phyloP scores from a whole-genome alignment of 78 protist genomes.

The Emiliania huxleyi region DNA sequence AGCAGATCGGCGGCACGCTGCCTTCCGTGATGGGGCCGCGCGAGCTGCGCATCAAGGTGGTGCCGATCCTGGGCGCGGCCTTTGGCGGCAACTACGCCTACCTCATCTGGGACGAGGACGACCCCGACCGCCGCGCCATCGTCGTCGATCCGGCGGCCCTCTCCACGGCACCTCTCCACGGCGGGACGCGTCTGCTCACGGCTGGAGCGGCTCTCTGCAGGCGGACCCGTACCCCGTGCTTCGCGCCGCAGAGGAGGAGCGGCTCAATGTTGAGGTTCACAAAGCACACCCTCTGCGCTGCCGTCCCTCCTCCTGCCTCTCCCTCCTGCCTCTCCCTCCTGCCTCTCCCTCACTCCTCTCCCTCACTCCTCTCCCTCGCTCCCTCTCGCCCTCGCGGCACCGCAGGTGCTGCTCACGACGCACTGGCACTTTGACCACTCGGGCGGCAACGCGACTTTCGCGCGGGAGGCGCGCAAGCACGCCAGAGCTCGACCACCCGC shows the following conservation, averaged over 20 bases:
- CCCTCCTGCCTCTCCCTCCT: no score
- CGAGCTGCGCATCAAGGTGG: not conserved
- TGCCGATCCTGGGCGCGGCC: not conserved
- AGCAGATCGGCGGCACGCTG: constrained; percentile 11
- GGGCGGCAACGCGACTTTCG: not conserved
- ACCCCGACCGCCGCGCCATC: not conserved
- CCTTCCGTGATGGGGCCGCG: not conserved
- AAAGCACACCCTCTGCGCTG: no score
- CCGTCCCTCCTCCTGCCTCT: no score
- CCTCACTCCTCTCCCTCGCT: no score
- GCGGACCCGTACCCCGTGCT: not conserved
- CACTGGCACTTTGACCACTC: constrained; percentile 25
- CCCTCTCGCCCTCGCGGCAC: no score
- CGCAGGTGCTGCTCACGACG: not conserved
- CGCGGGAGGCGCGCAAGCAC: no score
- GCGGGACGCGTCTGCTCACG: no score
- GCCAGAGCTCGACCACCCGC: no score
- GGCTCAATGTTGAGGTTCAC: not conserved
- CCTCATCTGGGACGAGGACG: not conserved
- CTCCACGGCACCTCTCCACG: no score
- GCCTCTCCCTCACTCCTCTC: no score
- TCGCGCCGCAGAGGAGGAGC: not conserved
- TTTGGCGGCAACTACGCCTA: constrained; percentile 7
- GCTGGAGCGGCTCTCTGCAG: no score
- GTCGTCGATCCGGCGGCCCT: not conserved